Base-by-base conservation (phyloP, 2,329 filamentous ascomycete genomes). In the Colletotrichum sp. region DNA sequence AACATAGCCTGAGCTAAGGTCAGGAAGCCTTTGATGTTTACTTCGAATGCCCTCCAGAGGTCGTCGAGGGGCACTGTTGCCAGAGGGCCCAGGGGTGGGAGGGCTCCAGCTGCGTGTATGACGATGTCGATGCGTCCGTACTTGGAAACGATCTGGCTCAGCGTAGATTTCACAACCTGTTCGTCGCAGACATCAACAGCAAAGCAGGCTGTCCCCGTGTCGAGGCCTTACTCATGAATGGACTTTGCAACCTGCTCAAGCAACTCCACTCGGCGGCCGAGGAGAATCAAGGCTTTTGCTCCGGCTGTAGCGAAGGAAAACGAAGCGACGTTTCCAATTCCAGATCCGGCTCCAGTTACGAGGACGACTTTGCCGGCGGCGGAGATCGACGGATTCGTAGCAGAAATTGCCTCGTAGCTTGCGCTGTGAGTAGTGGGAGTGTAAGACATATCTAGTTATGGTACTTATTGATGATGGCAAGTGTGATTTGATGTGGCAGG, bases 121-220 rank as follows among this genome's bases (percentile, higher is more conserved):
- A 22, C n/a, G 44, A 52, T 13, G 6, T 52, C 44, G n/a, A 52
- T 52, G 6, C n/a, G 44, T 22, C 6, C n/a, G 44, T 1, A 52
- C n/a, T 22, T 22, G 6, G 1, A 52, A 0, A 52, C n/a, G 0
- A 12, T 19, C n/a, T 52, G 44, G 44, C 1, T 22, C n/a, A 52
- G 11, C 1, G 44, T 22, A 13, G 44, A 52, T 0, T 52, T 52
- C 6, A 52, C n/a, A 13, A 2, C 11, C 2, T 22, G n/a, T 52
- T 52, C 44, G 44, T 22, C n/a, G n/a, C 44, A 52, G n/a, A 52
- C n/a, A 52, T 52, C n/a, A 22, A 22, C 44, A 52, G n/a, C 44
- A 22, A 1, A 52, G 3, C 19, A 52, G 5, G 44, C 11, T 7
- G 44, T 52, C 1, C 0, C 44, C 0, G 44, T 52, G 0, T 22